A percentile compares a stretch with the other conserved stretches of the same genome.
Conservation (phyloP, 768 basidiomycete genomes). For the Trametes villosa region DNA sequence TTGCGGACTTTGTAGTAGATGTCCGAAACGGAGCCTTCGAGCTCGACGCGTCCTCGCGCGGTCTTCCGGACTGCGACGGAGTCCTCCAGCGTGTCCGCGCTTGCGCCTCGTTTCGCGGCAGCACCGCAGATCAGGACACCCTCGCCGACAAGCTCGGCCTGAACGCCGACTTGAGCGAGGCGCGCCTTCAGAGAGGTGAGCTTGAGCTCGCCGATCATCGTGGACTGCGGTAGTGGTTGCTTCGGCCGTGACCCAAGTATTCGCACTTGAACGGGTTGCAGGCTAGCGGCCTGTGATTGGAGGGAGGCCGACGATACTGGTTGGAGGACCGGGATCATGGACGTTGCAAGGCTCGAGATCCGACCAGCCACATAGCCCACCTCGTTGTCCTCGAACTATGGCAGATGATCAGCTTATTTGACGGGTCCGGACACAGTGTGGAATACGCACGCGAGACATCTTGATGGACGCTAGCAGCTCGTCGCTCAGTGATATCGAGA, state of each 20-base stretch:
- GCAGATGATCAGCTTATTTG: background rate
- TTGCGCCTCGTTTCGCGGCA: slow-evolving; percentile 48
- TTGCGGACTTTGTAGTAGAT: slow-evolving; percentile 88
- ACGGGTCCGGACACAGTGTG: background rate
- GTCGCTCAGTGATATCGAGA: slow-evolving; percentile 93
- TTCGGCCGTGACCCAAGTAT: slow-evolving; percentile 69
- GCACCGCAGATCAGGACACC: slow-evolving; percentile 90
- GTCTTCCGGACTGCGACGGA: slow-evolving; percentile 90
- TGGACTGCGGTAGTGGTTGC: slow-evolving; percentile 77
- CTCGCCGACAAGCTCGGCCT: slow-evolving; percentile 95
- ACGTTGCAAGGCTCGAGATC: slow-evolving; percentile 83
- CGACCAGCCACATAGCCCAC: slow-evolving; percentile 91
- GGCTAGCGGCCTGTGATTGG: slow-evolving; percentile 1
- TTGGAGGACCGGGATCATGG: slow-evolving; percentile 89
- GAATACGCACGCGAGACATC: slow-evolving; percentile 80
- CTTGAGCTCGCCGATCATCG: slow-evolving; percentile 98
- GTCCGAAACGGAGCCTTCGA: slow-evolving; percentile 88
- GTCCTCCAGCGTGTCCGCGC: slow-evolving; percentile 55
- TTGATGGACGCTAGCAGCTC: slow-evolving; percentile 76
- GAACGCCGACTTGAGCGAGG: slow-evolving; percentile 73
- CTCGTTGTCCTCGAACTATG: slow-evolving; percentile 96
- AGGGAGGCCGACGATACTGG: slow-evolving; percentile 44
- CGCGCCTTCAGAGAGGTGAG: slow-evolving; percentile 86
- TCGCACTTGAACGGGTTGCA: slow-evolving; percentile 38
- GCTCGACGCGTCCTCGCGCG: slow-evolving; percentile 79